These are phyloP conservation scores for Moesziomyces parantarcticus DNA, from an alignment of 1,284 basidiomycete genomes.

Conservation along the genomic window DNA sequence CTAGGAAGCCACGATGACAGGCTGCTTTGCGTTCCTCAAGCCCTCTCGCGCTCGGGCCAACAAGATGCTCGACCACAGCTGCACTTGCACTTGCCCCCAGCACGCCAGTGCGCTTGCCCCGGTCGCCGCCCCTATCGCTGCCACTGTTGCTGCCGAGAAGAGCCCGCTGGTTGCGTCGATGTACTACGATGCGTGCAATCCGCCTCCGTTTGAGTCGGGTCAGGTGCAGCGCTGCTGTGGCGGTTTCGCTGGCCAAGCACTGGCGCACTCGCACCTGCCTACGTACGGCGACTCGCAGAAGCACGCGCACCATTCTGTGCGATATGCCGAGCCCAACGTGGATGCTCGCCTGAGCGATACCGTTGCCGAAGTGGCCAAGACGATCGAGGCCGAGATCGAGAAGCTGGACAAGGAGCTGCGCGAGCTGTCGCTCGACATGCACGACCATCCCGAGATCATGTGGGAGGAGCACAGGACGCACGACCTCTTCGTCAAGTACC, in stretches of 20 bases:
- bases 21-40: conserved; percentile 44
- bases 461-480: conserved; percentile 62
- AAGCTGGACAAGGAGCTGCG: conserved; percentile 59
- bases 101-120: background rate
- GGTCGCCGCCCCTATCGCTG: background rate
- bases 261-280: conserved; percentile 29
- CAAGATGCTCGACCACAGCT: conserved; percentile 14
- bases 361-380: conserved; percentile 35
- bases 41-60: conserved; percentile 13
- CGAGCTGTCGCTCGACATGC: conserved; percentile 66
- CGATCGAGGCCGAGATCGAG: conserved; percentile 52
- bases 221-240: conserved; percentile 34
- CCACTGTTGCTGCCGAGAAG: conserved; percentile 14
- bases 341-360: conserved; percentile 18
- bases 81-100: conserved; percentile 18
- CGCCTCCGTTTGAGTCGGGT: conserved; percentile 24
- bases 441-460: conserved; percentile 65
- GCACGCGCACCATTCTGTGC: conserved; percentile 17
- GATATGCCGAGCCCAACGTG: conserved; percentile 3
- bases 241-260: conserved; percentile 5
- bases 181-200: conserved; percentile 48
- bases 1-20: conserved; percentile 14
- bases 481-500: conserved; percentile 57
- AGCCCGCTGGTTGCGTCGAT: conserved; percentile 27
- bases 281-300: conserved; percentile 31